phyloP scores from a whole-genome alignment of 768 basidiomycete species.

The Calvatia gigantea region DNA sequence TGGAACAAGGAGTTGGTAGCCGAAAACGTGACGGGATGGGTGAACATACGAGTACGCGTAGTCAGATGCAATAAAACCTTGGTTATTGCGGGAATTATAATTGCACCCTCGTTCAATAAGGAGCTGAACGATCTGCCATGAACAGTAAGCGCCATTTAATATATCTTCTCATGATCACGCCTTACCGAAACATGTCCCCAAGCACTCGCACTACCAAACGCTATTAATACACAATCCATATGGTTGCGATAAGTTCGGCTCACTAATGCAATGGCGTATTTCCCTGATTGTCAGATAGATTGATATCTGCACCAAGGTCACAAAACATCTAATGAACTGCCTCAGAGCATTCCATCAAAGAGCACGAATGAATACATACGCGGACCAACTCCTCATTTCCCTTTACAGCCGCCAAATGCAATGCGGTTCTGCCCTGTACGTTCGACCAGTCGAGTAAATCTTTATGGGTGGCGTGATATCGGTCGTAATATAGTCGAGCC shows the following conservation, averaged over 20 bases:
- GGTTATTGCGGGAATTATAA: slow-evolving; percentile 79
- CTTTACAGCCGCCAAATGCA: slow-evolving; percentile 84
- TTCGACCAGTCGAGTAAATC: slow-evolving; percentile 83
- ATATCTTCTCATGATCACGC: slow-evolving; percentile 10
- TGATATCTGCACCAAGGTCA: slow-evolving; percentile 86
- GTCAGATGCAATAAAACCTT: slow-evolving; percentile 89
- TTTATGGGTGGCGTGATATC: slow-evolving; percentile 64
- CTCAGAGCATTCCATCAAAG: not conserved
- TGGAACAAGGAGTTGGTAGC: slow-evolving; percentile 1
- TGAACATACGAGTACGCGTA: slow-evolving; percentile 82
- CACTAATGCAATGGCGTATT: slow-evolving; percentile 94
- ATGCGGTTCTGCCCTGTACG: slow-evolving; percentile 81
- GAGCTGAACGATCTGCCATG: slow-evolving; percentile 67
- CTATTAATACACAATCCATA: slow-evolving; percentile 12
- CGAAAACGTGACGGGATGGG: not conserved
- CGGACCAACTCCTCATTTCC: slow-evolving; percentile 89
- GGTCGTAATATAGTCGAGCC: slow-evolving; percentile 83
- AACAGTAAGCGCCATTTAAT: slow-evolving; percentile 23
- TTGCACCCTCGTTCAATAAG: slow-evolving; percentile 89
- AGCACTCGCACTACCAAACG: slow-evolving; percentile 64
- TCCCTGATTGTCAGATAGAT: slow-evolving; percentile 87
- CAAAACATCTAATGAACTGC: slow-evolving; percentile 70
- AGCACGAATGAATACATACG: slow-evolving; percentile 40
- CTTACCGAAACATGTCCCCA: slow-evolving; percentile 83
- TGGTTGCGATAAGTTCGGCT: slow-evolving; percentile 26